Base-by-base conservation (phyloP, 768 basidiomycete genomes). In the Suillus placidus region DNA sequence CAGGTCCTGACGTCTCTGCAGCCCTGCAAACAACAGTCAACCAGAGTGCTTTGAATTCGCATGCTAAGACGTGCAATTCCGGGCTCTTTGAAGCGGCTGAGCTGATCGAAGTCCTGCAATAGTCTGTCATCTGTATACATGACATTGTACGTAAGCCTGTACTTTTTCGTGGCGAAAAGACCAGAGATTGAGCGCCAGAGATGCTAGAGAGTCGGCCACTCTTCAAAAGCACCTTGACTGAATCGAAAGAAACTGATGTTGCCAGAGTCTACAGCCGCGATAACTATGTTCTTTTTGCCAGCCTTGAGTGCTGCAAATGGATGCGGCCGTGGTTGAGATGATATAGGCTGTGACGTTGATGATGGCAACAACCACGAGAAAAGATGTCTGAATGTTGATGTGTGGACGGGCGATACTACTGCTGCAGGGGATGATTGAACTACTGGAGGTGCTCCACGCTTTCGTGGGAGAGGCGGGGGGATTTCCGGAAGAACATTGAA, bases 191-290 rank as follows among this genome's bases (percentile, higher is more conserved):
- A 42, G 16, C 9, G 40, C 16, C 18, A 5, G 26, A 60, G 6
- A 30, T 7, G 18, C 26, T 60, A 60, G 18, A 60, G 58, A 42
- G 58, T 92, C 0, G 93, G 89, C 86, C 91, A 90, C 70, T 94
- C 92, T 62, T 86, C 88, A 74, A 99, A 98, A 10, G 83, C 87
- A 0, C 94, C 93, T 72, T 95, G 84, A 8, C 91, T 89, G 69
- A 98, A 95, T 62, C 92, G 82, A 78, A 94, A 92, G 81, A 97
- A 96, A 69, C 92, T 91, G 51, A 90, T 90, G 68, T 85, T 94
- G 10, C 96, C 94, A 2, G 87, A 84, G 77, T 97, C 95, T 6
- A 96, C 95, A 2, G 86, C 93, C 2, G 95, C 96, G 57, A 99
- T 85, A 40, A 98, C 82, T 61, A 96, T 80, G 10, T 83, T 89